Evolutionary conservation across 1,139 yeast genomes (phyloP), one percentile per base, ranked within the genome.

Genomic region (Meyerozyma guilliermondii): DNA sequence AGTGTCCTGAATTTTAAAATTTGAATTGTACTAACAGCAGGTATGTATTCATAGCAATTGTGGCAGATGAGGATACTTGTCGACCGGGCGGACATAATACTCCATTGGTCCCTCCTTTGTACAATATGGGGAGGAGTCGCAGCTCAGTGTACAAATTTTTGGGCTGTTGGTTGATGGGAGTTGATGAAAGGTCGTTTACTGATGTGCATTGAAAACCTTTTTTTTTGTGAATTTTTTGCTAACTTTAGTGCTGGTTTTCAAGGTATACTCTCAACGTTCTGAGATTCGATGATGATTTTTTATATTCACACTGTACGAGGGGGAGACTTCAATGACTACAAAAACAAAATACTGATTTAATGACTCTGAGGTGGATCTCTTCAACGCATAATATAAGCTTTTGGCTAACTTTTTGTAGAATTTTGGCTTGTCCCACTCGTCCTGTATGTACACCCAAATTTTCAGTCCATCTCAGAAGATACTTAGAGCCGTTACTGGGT

Each of bases 11-110:
- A 39, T 20, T 20, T 2, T 6, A 35, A 24, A 27, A 11, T 24
- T 29, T 20, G 7, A n/a, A 10, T 6, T 28, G 17, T 50, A 55
- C 63, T 60, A 59, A 61, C 62, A 41, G 34, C 39, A 40, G 48
- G 50, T 48, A 46, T 43, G 49, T 43, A 40, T 36, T n/a, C 20
- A n/a, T 20, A 30, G 13, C 23, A 31, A 38, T 42, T 27, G 46
- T 49, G 50, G 56, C 56, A 59, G 43, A 69, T 77, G 83, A 80
- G 72, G 83, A 80, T 63, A 74, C 63, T 56, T 63, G 66, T 74
- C 81, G 86, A 81, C 87, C 86, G 86, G 87, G 87, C 87, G 87
- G 87, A 80, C 87, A 80, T 80, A 81, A 50, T 60, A 55, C 67
- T 63, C 63, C 62, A 58, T 50, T 56, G 64, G 63, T 68, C 81